phyloP scores from a whole-genome alignment of 2,329 filamentous ascomycete genomes.

The Phialocephala subalpina region DNA sequence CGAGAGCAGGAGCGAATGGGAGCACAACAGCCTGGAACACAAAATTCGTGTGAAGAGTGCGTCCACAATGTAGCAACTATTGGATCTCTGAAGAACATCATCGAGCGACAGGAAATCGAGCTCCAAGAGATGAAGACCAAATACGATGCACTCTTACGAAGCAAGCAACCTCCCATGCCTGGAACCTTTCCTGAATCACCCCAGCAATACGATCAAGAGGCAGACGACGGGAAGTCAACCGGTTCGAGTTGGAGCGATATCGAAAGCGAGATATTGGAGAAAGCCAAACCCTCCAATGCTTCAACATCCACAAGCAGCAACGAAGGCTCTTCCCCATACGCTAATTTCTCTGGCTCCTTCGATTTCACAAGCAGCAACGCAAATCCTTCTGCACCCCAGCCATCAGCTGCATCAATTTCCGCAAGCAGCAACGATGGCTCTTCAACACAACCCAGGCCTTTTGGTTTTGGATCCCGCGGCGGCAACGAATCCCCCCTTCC shows the following conservation, averaged over 20 bases:
- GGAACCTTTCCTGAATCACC: not conserved
- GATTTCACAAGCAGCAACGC: too few species aligned
- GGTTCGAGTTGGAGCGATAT: not conserved
- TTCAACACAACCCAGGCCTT: too few species aligned
- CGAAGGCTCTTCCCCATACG: not conserved
- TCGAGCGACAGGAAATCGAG: not conserved
- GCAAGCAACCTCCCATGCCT: not conserved
- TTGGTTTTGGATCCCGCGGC: too few species aligned
- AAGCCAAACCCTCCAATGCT: too few species aligned
- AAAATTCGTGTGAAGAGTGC: not conserved
- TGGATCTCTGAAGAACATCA: not conserved
- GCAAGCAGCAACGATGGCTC: too few species aligned
- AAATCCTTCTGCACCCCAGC: too few species aligned
- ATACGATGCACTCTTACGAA: not conserved
- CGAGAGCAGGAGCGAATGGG: not conserved
- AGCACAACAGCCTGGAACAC: not conserved
- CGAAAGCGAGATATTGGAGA: not conserved
- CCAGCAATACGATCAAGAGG: not conserved
- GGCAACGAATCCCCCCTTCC: too few species aligned
- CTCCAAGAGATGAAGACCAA: slow-evolving; percentile 1
- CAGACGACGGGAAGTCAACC: not conserved
- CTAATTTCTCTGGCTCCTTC: too few species aligned
- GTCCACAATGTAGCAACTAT: not conserved
- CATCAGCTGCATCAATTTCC: too few species aligned
- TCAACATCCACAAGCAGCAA: not conserved